Base-by-base conservation (phyloP, 129 eudicot species). In the Cynara cardunculus region DNA sequence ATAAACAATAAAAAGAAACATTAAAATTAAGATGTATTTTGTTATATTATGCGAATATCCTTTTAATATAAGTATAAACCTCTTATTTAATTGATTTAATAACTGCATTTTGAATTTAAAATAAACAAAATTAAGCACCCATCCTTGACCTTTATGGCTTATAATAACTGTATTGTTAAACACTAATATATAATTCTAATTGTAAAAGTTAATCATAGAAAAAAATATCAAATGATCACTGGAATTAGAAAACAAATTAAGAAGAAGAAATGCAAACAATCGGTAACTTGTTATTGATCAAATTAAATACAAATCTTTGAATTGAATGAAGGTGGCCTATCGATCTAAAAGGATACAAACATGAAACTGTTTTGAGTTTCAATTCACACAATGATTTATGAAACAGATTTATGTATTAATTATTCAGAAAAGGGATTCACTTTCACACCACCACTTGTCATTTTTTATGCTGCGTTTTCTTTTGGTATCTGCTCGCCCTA, bases 301-400 rank as follows among this genome's bases (percentile, higher is more conserved):
- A 75, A 70, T 81, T 82, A 77, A 56, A 25, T 39, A 83, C 82
- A 77, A 77, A 77, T 77, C 4, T 83, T 83, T 70, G 73, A 83
- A 71, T 83, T 77, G 61, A 24, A 82, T 19, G 32, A 69, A n/a
- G n/a, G n/a, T n/a, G n/a, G n/a, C n/a, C n/a, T n/a, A n/a, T n/a
- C n/a, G n/a, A n/a, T n/a, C n/a, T n/a, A n/a, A n/a, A n/a, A n/a
- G n/a, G n/a, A n/a, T n/a, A n/a, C n/a, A n/a, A n/a, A 65, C 74
- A 81, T 73, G 68, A 81, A 62, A 41, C 37, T 67, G 30, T 69
- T 76, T 76, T 70, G 73, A 76, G 41, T 71, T 70, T 71, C 77
- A 82, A 21, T 56, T 32, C 37, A 9, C 31, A 82, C 65, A 69
- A 31, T 26, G 1, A 81, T 69, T 34, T 56, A 70, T 28, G 46